These are phyloP conservation scores for Hemileccinum rubropunctum DNA, from an alignment of 768 basidiomycete genomes.

Conservation along the genomic window DNA sequence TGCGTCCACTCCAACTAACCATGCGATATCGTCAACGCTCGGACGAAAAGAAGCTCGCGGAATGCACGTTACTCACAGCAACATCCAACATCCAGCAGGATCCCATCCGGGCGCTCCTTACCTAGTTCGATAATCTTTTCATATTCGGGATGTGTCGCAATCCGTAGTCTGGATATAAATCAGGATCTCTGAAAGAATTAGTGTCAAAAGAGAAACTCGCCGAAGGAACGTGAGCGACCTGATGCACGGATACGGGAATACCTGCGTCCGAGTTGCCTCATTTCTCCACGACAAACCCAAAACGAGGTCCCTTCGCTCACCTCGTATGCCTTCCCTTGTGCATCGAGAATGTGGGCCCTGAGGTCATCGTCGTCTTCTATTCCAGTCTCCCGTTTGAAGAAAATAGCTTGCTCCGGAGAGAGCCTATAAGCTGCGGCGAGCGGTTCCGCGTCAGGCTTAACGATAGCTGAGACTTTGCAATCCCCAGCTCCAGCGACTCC, in stretches of 20 bases:
- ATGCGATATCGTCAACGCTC: not conserved
- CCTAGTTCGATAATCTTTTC: slow-evolving; percentile 34
- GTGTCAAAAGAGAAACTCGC: slow-evolving; percentile 2
- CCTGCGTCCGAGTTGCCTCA: slow-evolving; percentile 11
- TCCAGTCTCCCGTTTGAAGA: slow-evolving; percentile 29
- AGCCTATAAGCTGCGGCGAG: not conserved
- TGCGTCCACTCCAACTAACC: slow-evolving; percentile 32
- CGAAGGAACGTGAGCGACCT: slow-evolving; percentile 21
- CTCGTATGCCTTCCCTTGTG: slow-evolving; percentile 31
- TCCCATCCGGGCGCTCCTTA: slow-evolving; percentile 32
- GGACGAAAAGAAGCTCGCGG: not conserved
- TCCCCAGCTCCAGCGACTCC: slow-evolving; percentile 2
- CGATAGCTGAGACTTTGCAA: too few species aligned
- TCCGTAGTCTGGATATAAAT: slow-evolving; percentile 7
- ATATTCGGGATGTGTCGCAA: slow-evolving; percentile 18
- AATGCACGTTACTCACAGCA: slow-evolving; percentile 33
- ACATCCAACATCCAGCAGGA: slow-evolving; percentile 46
- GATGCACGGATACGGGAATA: slow-evolving; percentile 30
- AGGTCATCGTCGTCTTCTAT: slow-evolving; percentile 28
- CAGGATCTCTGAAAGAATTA: not conserved
- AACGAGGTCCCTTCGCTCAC: slow-evolving; percentile 7
- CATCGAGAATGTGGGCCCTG: slow-evolving; percentile 28
- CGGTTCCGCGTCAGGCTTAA: not conserved
- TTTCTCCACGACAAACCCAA: not conserved
- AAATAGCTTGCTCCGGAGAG: slow-evolving; percentile 18